These are phyloP conservation scores for Salvia sclarea DNA, from an alignment of 305 asterid genomes.

Conservation along the genomic window DNA sequence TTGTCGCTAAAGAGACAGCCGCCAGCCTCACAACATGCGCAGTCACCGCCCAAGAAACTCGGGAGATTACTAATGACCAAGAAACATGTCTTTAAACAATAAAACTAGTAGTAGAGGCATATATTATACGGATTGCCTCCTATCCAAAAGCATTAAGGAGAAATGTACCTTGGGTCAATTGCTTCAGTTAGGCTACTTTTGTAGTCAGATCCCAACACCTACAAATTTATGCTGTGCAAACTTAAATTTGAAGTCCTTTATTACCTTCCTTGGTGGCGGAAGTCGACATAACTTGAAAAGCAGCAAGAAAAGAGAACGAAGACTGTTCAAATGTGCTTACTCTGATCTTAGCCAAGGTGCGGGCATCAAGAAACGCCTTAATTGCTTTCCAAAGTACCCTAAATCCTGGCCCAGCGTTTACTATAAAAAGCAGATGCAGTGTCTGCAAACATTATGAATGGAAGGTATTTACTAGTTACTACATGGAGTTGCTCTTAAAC, in stretches of 20 bases:
- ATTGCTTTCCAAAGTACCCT: constrained; percentile 67
- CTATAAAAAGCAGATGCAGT: constrained; percentile 59
- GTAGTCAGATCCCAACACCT: constrained; percentile 75
- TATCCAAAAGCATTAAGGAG: not conserved
- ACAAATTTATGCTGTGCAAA: constrained; percentile 28
- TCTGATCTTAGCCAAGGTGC: constrained; percentile 65
- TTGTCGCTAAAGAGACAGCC: constrained; percentile 71
- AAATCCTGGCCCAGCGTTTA: constrained; percentile 76
- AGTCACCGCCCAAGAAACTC: constrained; percentile 64
- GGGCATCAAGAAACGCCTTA: constrained; percentile 61
- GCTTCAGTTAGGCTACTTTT: constrained; percentile 51
- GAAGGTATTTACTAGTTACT: not conserved
- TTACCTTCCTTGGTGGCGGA: not conserved
- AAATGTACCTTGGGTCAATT: constrained; percentile 63
- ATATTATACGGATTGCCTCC: not conserved
- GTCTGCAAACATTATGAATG: constrained; percentile 50
- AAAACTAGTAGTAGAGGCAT: not conserved
- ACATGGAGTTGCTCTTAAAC: not conserved
- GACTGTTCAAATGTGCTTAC: constrained; percentile 31
- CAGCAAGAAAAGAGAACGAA: not conserved
- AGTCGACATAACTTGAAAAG: not conserved
- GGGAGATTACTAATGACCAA: constrained; percentile 47
- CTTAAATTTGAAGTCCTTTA: constrained; percentile 9
- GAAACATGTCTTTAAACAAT: not conserved
- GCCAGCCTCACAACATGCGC: constrained; percentile 55